These are phyloP conservation scores for Mycena sp. DNA, from an alignment of 1,284 basidiomycete genomes.

Conservation along the genomic window DNA sequence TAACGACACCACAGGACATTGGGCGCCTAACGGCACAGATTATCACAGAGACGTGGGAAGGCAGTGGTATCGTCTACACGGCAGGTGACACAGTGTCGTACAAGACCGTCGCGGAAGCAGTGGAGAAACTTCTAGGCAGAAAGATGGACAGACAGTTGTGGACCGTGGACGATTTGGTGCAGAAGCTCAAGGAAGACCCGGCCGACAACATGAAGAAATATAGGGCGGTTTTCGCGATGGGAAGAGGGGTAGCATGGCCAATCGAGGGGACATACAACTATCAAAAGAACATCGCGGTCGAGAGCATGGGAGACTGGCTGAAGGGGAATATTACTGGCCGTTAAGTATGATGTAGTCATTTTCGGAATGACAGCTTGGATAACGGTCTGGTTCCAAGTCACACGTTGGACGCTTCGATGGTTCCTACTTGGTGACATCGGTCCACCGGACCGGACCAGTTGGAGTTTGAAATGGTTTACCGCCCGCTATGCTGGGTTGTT, in stretches of 20 bases:
- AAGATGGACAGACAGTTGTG: slow-evolving; percentile 27
- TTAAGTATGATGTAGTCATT: too few relatives aligned
- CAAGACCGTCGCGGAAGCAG: slow-evolving; percentile 33
- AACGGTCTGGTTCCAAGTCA: too few relatives aligned
- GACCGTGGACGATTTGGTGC: slow-evolving; percentile 34
- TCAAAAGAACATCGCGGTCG: slow-evolving; percentile 14
- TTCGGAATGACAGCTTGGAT: too few relatives aligned
- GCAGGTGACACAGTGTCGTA: slow-evolving; percentile 43
- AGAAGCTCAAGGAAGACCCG: slow-evolving; percentile 36
- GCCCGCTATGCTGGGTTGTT: too few relatives aligned
- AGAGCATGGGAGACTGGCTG: slow-evolving; percentile 12
- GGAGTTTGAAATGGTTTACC: too few relatives aligned
- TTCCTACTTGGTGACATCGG: too few relatives aligned
- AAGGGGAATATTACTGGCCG: neutral
- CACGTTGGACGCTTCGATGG: too few relatives aligned
- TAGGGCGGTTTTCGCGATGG: slow-evolving; percentile 35
- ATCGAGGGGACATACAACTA: slow-evolving; percentile 34
- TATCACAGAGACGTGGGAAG: slow-evolving; percentile 17
- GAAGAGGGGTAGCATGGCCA: slow-evolving; percentile 36
- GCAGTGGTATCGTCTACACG: slow-evolving; percentile 37
- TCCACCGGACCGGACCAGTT: too few relatives aligned
- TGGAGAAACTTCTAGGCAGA: slow-evolving; percentile 23
- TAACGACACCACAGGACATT: slow-evolving; percentile 43
- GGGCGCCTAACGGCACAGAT: slow-evolving; percentile 40
- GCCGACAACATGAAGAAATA: slow-evolving; percentile 34